Conservation (phyloP, 345 rosid species). For the Citrus trifoliata region DNA sequence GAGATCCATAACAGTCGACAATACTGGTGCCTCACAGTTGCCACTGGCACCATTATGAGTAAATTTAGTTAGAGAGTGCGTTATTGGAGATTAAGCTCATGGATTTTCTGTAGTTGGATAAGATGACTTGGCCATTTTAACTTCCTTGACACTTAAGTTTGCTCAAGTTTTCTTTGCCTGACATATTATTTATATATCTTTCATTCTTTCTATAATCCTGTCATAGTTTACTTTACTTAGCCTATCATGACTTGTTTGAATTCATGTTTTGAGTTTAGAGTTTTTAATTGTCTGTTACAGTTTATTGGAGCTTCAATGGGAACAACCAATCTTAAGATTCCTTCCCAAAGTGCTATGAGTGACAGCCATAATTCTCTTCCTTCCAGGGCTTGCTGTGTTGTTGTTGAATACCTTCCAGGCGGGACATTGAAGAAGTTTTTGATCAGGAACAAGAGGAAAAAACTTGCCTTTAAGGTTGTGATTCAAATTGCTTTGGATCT, state of each 20-base stretch:
- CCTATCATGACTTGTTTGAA: background rate
- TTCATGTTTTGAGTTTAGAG: background rate
- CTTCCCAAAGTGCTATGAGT: constrained; percentile 28
- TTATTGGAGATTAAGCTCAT: background rate
- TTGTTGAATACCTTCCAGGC: constrained; percentile 72
- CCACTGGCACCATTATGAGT: background rate
- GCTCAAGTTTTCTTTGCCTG: background rate
- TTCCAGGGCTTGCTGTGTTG: constrained; percentile 78
- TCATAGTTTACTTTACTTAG: background rate
- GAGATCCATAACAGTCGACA: background rate
- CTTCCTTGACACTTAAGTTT: background rate
- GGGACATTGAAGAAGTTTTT: constrained; percentile 70
- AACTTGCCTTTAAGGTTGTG: constrained; percentile 63
- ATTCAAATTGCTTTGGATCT: constrained; percentile 76
- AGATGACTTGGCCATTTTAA: background rate
- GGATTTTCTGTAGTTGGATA: background rate
- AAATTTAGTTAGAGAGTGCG: background rate
- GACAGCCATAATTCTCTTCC: constrained; percentile 47
- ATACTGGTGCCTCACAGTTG: background rate
- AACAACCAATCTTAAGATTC: constrained; percentile 71
- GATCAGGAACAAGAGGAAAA: constrained; percentile 58
- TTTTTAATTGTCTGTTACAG: constrained; percentile 27
- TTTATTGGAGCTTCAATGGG: constrained; percentile 91
- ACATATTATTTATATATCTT: background rate
- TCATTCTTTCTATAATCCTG: background rate